These are phyloP conservation scores for Choanephora cucurbitarum DNA, from an alignment of 371 early-diverging fungal species.

Conservation along the genomic window DNA sequence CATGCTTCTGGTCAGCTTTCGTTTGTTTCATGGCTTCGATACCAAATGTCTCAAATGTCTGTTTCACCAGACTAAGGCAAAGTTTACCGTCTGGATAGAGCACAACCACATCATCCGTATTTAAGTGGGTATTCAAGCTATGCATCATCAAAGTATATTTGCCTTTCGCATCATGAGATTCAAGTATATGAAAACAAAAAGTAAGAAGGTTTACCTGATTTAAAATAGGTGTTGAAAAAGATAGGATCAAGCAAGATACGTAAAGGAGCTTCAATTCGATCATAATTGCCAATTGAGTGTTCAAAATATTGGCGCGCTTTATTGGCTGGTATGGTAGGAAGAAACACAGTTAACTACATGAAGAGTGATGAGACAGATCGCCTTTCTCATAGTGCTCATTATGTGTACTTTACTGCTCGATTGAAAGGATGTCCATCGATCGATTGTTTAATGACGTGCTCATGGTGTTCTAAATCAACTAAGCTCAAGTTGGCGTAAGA, in stretches of 20 bases:
- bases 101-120: conserved; percentile 56
- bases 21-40: conserved; percentile 38
- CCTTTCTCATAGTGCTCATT: not conserved
- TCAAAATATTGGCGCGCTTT: conserved; percentile 17
- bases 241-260: conserved; percentile 31
- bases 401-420: conserved; percentile 37
- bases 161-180: conserved; percentile 10
- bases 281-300: conserved; percentile 29
- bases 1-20: conserved; percentile 42
- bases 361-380: not conserved
- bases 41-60: conserved; percentile 60
- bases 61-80: conserved; percentile 54
- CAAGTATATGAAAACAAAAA: not conserved
- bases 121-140: conserved; percentile 49
- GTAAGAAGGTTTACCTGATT: conserved; percentile 40
- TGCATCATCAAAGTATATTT: conserved; percentile 30
- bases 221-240: conserved; percentile 33
- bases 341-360: conserved; percentile 20
- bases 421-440: conserved; percentile 58
- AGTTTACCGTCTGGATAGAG: conserved; percentile 53
- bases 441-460: conserved; percentile 25
- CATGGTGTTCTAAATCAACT: conserved; percentile 31
- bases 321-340: conserved; percentile 38
- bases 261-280: conserved; percentile 37
- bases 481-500: conserved; percentile 29